Base-by-base conservation (phyloP, 1,139 yeast species). In the Trichomonascaceae sp. region DNA sequence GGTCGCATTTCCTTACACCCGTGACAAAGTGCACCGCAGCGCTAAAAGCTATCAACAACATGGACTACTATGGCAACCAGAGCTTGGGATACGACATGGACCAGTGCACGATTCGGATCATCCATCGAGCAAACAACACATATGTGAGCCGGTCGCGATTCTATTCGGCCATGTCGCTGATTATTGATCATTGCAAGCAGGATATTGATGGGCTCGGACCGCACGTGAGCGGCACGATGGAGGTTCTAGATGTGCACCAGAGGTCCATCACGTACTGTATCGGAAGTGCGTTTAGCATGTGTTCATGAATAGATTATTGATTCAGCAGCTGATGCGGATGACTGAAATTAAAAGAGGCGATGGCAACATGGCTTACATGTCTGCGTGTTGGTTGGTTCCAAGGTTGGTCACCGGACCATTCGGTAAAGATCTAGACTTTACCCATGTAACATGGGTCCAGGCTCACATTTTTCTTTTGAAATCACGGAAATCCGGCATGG, bases 281-380 rank as follows among this genome's bases (percentile, higher is more conserved):
- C 11, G 23, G 23, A 20, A 20, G 30, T 8, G 17, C 23, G 27
- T 33, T 22, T 30, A 26, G 20, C 28, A 11, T 4, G 26, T 16
- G n/a, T 28, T 26, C 20, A 20, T 28, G 11, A 16, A 22, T 8
- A 13, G 16, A 11, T 16, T 16, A 4, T 22, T 17, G 16, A n/a
- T 16, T n/a, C 16, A 5, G 26, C n/a, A n/a, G 26, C 18, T 9
- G n/a, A 28, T n/a, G 13, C 28, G 15, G 6, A 17, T 30, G 27
- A 15, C 15, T 11, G 32, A 16, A 25, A 28, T n/a, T n/a, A n/a
- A n/a, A n/a, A n/a, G n/a, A n/a, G n/a, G n/a, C n/a, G n/a, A n/a
- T n/a, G n/a, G n/a, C n/a, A n/a, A n/a, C n/a, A n/a, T n/a, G n/a
- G n/a, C n/a, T n/a, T n/a, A n/a, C n/a, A n/a, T n/a, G n/a, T n/a